A percentile compares a stretch with the other conserved stretches of the same genome.
These are phyloP conservation scores for Botrytis galanthina DNA, from an alignment of 2,329 filamentous ascomycete species.

Conservation along the genomic window DNA sequence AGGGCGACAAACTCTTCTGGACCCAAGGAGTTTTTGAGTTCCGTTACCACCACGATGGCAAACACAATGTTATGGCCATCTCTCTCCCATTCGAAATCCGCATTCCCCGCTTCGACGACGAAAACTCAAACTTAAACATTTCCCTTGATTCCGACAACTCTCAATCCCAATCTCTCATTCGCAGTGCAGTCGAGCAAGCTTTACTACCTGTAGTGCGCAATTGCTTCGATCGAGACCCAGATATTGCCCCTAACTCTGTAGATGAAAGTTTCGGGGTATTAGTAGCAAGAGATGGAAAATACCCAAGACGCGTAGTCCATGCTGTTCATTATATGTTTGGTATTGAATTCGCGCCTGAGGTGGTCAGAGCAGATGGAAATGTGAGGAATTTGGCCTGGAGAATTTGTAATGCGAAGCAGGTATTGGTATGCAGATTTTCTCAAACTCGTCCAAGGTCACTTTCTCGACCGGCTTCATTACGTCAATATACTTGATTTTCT, in stretches of 20 bases:
- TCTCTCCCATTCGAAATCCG: slow-evolving; percentile 90
- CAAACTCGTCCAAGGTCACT: neutral
- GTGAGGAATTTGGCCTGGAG: slow-evolving; percentile 90
- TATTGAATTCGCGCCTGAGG: slow-evolving; percentile 89
- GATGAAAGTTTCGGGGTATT: slow-evolving; percentile 83
- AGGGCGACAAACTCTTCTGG: slow-evolving; percentile 96
- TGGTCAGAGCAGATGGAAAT: slow-evolving; percentile 88
- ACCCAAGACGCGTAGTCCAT: slow-evolving; percentile 85
- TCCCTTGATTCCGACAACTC: slow-evolving; percentile 44
- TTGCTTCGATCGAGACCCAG: slow-evolving; percentile 87
- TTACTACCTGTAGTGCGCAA: slow-evolving; percentile 83
- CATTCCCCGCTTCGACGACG: slow-evolving; percentile 75
- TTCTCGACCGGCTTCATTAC: neutral
- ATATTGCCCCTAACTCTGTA: slow-evolving; percentile 77
- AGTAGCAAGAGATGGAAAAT: slow-evolving; percentile 85
- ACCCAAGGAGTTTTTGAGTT: slow-evolving; percentile 95
- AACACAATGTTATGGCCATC: slow-evolving; percentile 90
- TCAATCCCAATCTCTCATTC: slow-evolving; percentile 59
- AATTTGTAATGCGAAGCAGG: slow-evolving; percentile 93
- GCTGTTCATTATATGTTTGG: slow-evolving; percentile 96
- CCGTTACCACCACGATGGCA: slow-evolving; percentile 90
- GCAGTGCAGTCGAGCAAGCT: slow-evolving; percentile 69
- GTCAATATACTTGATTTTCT: slow-evolving; percentile 40
- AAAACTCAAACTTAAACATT: slow-evolving; percentile 47
- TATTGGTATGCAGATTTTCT: slow-evolving; percentile 58